Conservation (phyloP, 2,329 filamentous ascomycete genomes). For the Lecanicillium sp. region DNA sequence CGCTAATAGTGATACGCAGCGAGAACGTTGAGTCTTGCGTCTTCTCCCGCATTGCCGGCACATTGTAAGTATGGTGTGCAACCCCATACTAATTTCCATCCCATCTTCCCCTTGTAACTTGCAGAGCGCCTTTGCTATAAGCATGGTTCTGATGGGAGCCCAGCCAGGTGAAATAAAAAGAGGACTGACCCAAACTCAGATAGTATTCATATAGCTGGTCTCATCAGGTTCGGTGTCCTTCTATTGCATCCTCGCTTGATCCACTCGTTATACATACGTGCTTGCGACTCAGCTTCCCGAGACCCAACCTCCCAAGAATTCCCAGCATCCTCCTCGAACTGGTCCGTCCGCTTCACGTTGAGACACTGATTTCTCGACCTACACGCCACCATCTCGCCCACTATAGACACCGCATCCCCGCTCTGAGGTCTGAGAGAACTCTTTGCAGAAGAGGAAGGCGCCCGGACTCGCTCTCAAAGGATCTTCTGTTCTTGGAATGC, state of each 20-base stretch:
- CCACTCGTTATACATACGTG: too few species aligned
- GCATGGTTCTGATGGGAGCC: neutral
- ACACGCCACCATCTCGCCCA: conserved; percentile 3
- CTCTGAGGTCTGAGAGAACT: conserved; percentile 6
- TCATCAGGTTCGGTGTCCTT: too few species aligned
- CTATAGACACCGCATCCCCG: conserved; percentile 9
- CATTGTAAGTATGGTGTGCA: conserved; percentile 5
- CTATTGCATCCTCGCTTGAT: neutral
- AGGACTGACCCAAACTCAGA: conserved; percentile 7
- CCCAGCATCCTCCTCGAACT: conserved; percentile 1
- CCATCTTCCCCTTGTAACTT: conserved; percentile 8
- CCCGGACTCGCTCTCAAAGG: conserved; percentile 3
- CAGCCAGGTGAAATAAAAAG: conserved; percentile 3
- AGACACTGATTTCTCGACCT: conserved; percentile 7
- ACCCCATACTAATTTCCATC: conserved; percentile 10
- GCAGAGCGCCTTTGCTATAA: conserved; percentile 5
- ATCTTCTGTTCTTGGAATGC: conserved; percentile 27
- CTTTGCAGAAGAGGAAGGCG: conserved; percentile 8
- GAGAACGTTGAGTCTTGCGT: neutral
- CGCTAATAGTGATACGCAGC: neutral
- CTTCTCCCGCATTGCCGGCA: neutral
- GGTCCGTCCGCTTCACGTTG: conserved; percentile 4
- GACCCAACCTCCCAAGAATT: conserved; percentile 2
- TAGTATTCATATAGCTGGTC: too few species aligned
- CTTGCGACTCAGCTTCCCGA: neutral